Base-by-base conservation (phyloP, 2,329 filamentous ascomycete genomes). In the Penicillium rolfsii region DNA sequence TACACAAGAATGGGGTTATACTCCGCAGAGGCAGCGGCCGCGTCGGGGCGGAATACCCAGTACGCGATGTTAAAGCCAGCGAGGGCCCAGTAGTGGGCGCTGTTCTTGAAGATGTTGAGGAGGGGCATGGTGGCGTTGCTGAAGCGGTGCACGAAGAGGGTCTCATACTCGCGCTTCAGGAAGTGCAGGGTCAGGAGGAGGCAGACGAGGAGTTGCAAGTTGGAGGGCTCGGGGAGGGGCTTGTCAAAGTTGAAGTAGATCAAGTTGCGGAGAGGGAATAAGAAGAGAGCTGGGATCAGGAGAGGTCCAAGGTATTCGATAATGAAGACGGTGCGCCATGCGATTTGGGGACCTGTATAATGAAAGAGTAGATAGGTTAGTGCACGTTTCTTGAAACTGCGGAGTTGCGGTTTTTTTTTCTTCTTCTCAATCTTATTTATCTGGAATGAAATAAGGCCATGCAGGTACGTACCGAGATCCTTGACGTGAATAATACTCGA, bases 231-330 rank as follows among this genome's bases (percentile, higher is more conserved):
- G 43, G 70, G 83, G 72, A 74, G 81, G 72, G 71, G 77, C 74
- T 70, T 80, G 62, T 73, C 76, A 66, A 79, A 76, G 61, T 78
- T 82, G 65, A 82, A 82, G 80, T 92, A 93, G 70, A 93, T 81
- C 75, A 89, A 87, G 26, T 90, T 87, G 52, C 93, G 90, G 58
- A 91, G 81, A 68, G 85, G 78, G 76, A 85, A 88, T 76, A 93
- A 81, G 75, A 89, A 83, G 70, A 91, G 82, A 48, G 87, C 85
- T 81, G 97, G 93, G 80, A 98, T 90, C 71, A 97, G 79, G 71
- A 98, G 85, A 5, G 95, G 95, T 4, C 95, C 95, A 67, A 95
- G 80, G 78, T 99, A 99, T 80, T 99, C 95, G 81, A 97, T 88
- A 64, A 97, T 81, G 83, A 94, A 99, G 76, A 98, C 94, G 62